Evolutionary conservation across 306 rosid species (phyloP), one percentile per base, ranked within the genome.

Genomic region (Pyrus betulifolia): DNA sequence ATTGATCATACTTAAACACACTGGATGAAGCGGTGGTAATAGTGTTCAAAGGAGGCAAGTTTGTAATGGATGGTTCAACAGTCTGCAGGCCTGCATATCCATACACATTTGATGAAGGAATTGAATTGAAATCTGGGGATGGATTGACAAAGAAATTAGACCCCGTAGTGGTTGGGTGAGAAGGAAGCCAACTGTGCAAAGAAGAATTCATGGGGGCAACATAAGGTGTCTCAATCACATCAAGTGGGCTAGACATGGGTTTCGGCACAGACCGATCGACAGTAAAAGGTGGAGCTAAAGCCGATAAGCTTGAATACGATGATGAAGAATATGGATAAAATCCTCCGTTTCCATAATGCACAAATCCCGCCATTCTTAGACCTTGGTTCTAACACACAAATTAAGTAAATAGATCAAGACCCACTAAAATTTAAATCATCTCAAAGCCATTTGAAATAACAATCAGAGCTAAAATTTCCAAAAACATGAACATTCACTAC

Each of bases 231-330:
- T 90, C 88, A 18, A 84, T 67, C 81, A 82, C 81, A 84, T 87
- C 93, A 30, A 79, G 78, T 7, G 89, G 91, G 77, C 73, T 67
- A 1, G 87, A 78, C 49, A 49, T 57, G 12, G 88, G 88, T 33
- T 44, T 72, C 4, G 86, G 31, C 40, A 31, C 51, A 38, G 85
- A 57, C 21, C 88, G 90, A 75, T 85, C 88, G 3, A 92, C 87
- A 18, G 92, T 90, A 35, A 95, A 95, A 9, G 99, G 97, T 0
- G 87, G 89, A 0, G 99, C 97, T 49, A 84, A 86, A 76, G 97
- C 88, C 44, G 97, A 95, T 61, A 95, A 82, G 79, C 81, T 95
- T 23, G 99, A 92, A 38, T 84, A 73, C 0, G 93, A 80, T 25
- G 86, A 46, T 19, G 89, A 68, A 25, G 73, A 72, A 63, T 63